These are phyloP conservation scores for Cladosporium sp. DNA, from an alignment of 2,329 filamentous ascomycete genomes.

Conservation along the genomic window DNA sequence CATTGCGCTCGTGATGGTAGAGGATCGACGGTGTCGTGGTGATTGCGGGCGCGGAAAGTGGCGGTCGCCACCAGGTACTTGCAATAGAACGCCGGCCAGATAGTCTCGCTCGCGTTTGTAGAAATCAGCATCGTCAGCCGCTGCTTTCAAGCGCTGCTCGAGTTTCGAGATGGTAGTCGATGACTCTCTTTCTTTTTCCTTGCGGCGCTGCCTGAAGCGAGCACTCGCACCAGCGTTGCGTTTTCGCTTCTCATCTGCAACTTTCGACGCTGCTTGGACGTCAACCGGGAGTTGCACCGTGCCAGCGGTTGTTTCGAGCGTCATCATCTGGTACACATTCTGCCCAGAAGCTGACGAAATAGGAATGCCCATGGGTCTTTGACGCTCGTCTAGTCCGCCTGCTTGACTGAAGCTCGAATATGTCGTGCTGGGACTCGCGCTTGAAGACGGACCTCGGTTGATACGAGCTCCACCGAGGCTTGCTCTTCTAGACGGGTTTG, in stretches of 20 bases:
- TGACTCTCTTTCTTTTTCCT: conserved; percentile 74
- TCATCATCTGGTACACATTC: conserved; percentile 52
- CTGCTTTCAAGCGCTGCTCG: conserved; percentile 64
- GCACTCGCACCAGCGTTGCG: conserved; percentile 83
- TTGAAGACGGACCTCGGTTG: conserved; percentile 25
- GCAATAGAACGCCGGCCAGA: conserved; percentile 61
- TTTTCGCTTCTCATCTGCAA: conserved; percentile 79
- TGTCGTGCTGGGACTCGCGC: conserved; percentile 46
- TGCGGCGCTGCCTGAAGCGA: conserved; percentile 74
- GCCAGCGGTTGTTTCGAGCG: conserved; percentile 48
- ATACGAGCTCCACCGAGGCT: conserved; percentile 23
- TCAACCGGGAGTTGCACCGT: conserved; percentile 66
- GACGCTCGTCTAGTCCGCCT: conserved; percentile 18
- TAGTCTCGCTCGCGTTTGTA: conserved; percentile 71
- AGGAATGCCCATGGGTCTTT: conserved; percentile 38
- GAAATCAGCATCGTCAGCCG: conserved; percentile 65
- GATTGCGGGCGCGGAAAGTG: conserved; percentile 43
- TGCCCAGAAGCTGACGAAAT: conserved; percentile 42
- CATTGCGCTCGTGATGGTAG: conserved; percentile 6
- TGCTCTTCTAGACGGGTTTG: conserved; percentile 36
- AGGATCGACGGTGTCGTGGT: conserved; percentile 33
- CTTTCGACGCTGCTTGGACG: conserved; percentile 73
- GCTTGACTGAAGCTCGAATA: conserved; percentile 30
- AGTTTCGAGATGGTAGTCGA: conserved; percentile 65
- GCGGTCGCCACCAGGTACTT: conserved; percentile 51